Evolutionary conservation across 139 green algal genomes (phyloP), one percentile per base, ranked within the genome.

Genomic region (Chlamydomonas asymmetrica): DNA sequence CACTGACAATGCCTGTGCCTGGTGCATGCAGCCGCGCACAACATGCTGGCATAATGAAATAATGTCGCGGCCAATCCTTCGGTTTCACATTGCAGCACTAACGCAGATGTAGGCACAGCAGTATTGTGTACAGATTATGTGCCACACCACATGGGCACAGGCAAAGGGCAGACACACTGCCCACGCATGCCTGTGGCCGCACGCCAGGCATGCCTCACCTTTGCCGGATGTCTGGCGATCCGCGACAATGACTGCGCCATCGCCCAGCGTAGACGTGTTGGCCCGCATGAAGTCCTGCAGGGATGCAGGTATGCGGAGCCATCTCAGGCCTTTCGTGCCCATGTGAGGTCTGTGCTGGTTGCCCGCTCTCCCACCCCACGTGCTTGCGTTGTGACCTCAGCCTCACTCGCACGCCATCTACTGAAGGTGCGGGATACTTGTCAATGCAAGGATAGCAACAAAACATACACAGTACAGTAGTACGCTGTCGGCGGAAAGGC

Each of bases 191-290:
- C 13, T 16, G 13, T 16, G 45, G 13, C 45, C 56, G 4, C 56
- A 6, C 56, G 2, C 3, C 3, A 9, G 4, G 35, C 6, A 1
- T 25, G 27, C 5, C 79, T 1, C 52, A 92, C 91, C 91, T 72
- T 93, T 95, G 48, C 92, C 92, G 13, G 34, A 54, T 0, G 66
- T 67, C 85, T 97, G 92, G 43, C 70, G 64, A 40, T 97, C 91
- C 2, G 92, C 88, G 41, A 95, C 82, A 56, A 85, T 86, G 22
- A 94, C 79, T 10, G 72, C 52, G 4, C 92, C 92, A 32, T 90
- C 73, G 3, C 88, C 87, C 20, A 97, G 59, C 20, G 50, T 35
- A 6, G 38, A 32, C 18, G 62, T 64, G 38, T 85, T 71, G 8
- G 54, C 31, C n/a, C 71, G 65, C 67, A 81, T 88, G 50, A 89